A percentile compares a stretch with the other conserved stretches of the same genome.
phyloP scores from a whole-genome alignment of 2,329 filamentous ascomycete species.

The Alternaria gansuensis region DNA sequence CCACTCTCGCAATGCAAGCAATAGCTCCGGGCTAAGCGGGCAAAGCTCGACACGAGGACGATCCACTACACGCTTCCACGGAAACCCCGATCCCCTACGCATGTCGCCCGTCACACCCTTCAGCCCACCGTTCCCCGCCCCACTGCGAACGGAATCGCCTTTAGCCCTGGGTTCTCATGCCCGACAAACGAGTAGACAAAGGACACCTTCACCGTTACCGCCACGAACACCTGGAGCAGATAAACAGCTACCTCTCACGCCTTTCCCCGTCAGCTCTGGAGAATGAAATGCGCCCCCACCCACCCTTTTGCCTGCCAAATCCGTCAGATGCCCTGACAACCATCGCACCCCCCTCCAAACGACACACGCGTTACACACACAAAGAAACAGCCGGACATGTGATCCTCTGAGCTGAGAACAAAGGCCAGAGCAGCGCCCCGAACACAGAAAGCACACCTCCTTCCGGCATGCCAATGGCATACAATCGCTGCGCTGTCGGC shows the following conservation, averaged over 20 bases:
- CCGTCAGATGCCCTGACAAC: not conserved
- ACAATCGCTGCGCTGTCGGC: not conserved
- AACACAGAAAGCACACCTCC: not conserved
- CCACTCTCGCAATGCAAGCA: conserved; percentile 28
- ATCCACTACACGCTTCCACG: conserved; percentile 17
- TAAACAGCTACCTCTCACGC: conserved; percentile 47
- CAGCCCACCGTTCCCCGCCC: conserved; percentile 26
- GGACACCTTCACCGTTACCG: conserved; percentile 10
- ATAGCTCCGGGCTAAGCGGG: conserved; percentile 17
- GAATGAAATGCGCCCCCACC: not conserved
- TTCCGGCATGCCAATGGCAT: not conserved
- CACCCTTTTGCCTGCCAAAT: not conserved
- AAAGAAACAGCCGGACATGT: not conserved
- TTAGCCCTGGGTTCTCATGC: conserved; percentile 17
- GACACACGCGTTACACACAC: not conserved
- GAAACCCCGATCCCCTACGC: conserved; percentile 30
- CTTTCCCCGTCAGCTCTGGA: conserved; percentile 35
- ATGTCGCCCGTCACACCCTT: conserved; percentile 33
- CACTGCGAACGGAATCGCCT: conserved; percentile 23
- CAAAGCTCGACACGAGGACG: conserved; percentile 8
- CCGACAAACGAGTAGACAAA: conserved; percentile 23
- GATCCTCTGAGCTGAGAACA: not conserved
- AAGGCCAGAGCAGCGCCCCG: not conserved
- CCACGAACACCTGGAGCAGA: conserved; percentile 25
- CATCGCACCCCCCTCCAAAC: not conserved